Percentiles rank a stretch among this genome's conserved stretches.
Conservation (phyloP, 2,329 filamentous ascomycete species). For the Venturia carpophila region DNA sequence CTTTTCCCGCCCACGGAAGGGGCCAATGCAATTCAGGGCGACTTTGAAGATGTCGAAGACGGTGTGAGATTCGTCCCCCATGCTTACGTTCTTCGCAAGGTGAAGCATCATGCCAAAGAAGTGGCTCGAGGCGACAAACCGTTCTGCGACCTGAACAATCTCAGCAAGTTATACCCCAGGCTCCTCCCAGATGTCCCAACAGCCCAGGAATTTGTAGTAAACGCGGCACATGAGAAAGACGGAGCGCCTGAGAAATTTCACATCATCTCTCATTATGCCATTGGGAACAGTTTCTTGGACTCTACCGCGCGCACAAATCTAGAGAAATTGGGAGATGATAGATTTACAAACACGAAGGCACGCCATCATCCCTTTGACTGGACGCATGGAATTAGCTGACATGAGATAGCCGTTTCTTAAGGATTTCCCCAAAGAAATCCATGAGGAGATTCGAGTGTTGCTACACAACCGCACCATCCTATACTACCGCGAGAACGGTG, state of each 20-base stretch:
- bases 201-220: slow-evolving; percentile 4
- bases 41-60: slow-evolving; percentile 10
- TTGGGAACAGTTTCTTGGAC: slow-evolving; percentile 13
- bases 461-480: slow-evolving; percentile 2
- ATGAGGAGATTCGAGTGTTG: slow-evolving; percentile 7
- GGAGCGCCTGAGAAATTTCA: neutral
- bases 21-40: neutral
- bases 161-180: slow-evolving; percentile 2
- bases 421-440: slow-evolving; percentile 4
- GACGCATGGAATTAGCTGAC: neutral
- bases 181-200: neutral
- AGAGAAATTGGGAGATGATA: slow-evolving; percentile 1
- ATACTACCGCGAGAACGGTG: slow-evolving; percentile 8
- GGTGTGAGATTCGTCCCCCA: slow-evolving; percentile 11
- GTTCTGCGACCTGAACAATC: slow-evolving; percentile 15
- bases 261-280: slow-evolving; percentile 14
- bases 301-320: slow-evolving; percentile 1
- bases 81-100: slow-evolving; percentile 14
- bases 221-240: neutral
- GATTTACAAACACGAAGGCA: slow-evolving; percentile 12
- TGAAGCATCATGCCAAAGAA: slow-evolving; percentile 11
- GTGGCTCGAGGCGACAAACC: slow-evolving; percentile 12
- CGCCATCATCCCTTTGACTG: neutral
- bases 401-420: neutral
- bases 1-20: neutral